These are phyloP conservation scores for Crithidia bombi DNA, from an alignment of 208 protist genomes.

Conservation along the genomic window DNA sequence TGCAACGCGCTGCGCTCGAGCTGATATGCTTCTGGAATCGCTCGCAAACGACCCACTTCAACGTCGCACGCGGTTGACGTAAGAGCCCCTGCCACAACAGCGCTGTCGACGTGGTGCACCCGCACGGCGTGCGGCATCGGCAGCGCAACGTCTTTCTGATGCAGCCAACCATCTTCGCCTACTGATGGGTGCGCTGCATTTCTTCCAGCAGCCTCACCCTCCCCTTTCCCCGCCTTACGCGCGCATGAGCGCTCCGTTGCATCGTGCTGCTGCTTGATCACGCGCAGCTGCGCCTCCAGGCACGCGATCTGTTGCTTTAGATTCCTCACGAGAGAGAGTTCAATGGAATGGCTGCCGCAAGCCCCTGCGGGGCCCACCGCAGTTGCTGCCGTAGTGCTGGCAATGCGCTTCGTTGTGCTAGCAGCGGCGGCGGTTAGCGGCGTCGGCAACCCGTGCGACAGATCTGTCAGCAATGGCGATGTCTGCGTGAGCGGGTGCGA, in stretches of 20 bases:
- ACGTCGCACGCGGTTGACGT: not conserved
- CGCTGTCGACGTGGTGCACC: conserved; percentile 3
- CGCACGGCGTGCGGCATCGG: conserved; percentile 13
- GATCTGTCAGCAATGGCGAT: too few species aligned
- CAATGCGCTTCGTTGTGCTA: not conserved
- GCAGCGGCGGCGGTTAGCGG: too few species aligned
- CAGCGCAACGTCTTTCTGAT: not conserved
- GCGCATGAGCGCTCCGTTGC: not conserved
- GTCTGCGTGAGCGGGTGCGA: too few species aligned
- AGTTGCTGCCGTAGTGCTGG: not conserved
- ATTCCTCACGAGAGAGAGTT: conserved; percentile 63
- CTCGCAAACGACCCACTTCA: conserved; percentile 5
- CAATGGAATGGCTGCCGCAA: conserved; percentile 19
- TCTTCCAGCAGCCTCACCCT: not conserved
- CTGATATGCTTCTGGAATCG: conserved; percentile 37
- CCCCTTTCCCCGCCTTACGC: not conserved
- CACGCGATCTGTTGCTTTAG: conserved; percentile 71
- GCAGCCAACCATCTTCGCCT: not conserved
- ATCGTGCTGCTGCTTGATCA: conserved; percentile 36
- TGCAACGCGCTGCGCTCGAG: conserved; percentile 47
- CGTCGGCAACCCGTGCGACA: too few species aligned
- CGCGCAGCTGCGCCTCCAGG: conserved; percentile 58
- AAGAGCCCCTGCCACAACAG: not conserved
- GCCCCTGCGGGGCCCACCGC: not conserved
- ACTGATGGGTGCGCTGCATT: not conserved